Conservation (phyloP, 768 basidiomycete species). For the Leucosporidium scottii region DNA sequence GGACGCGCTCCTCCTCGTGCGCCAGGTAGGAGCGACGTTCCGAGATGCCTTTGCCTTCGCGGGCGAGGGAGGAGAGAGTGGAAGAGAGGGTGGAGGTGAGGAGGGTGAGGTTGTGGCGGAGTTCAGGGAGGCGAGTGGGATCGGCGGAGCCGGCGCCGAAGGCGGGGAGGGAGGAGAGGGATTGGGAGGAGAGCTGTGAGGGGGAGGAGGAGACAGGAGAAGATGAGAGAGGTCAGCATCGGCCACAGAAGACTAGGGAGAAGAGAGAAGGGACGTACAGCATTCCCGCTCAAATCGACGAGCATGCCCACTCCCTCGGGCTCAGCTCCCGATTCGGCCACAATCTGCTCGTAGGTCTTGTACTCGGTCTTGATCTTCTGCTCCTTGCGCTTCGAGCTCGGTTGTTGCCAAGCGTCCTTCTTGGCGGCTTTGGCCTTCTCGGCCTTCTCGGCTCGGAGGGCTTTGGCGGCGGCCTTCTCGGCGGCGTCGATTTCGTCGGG, state of each 20-base stretch:
- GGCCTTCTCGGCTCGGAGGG: constrained; percentile 41
- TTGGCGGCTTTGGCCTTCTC: constrained; percentile 46
- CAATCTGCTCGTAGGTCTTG: constrained; percentile 93
- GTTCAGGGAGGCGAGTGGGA: constrained; percentile 81
- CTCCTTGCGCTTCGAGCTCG: constrained; percentile 49
- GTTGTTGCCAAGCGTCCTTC: constrained; percentile 51
- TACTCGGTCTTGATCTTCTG: constrained; percentile 77
- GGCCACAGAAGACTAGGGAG: background rate
- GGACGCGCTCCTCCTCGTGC: constrained; percentile 63
- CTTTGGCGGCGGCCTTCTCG: constrained; percentile 5
- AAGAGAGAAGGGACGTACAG: constrained; percentile 51
- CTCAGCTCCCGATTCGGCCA: constrained; percentile 74
- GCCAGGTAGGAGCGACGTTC: constrained; percentile 67
- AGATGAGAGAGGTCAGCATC: constrained; percentile 3
- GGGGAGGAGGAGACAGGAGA: constrained; percentile 49
- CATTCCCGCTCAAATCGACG: constrained; percentile 88
- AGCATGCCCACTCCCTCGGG: constrained; percentile 63
- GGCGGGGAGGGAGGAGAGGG: constrained; percentile 55
- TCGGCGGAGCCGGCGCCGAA: constrained; percentile 52
- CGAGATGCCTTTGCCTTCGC: constrained; percentile 76
- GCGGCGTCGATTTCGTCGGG: constrained; percentile 49
- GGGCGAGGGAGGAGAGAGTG: constrained; percentile 78
- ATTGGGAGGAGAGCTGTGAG: constrained; percentile 82
- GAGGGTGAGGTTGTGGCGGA: constrained; percentile 88
- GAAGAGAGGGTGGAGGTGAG: constrained; percentile 74